These are phyloP conservation scores for Yamadazyma aaseri DNA, from an alignment of 1,139 yeast genomes.

Conservation along the genomic window DNA sequence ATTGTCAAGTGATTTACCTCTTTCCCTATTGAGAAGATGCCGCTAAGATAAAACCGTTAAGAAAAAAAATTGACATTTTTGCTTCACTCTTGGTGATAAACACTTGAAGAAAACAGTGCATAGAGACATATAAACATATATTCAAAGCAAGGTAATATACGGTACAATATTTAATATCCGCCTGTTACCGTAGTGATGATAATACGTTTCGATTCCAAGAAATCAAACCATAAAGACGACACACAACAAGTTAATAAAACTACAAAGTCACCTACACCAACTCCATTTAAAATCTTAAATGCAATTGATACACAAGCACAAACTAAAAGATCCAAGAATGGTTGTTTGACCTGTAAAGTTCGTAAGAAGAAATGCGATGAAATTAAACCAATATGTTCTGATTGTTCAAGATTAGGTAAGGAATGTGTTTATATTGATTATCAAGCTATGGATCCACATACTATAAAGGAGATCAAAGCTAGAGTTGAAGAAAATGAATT, in stretches of 20 bases:
- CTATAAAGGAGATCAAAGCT: conserved; percentile 9
- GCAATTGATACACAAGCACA: conserved; percentile 1
- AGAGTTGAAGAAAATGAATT: conserved; percentile 32
- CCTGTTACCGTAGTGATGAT: too few species aligned
- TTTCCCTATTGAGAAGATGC: not conserved
- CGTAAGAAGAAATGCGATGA: conserved; percentile 77
- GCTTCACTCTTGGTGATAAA: too few species aligned
- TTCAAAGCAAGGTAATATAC: too few species aligned
- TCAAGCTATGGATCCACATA: conserved; percentile 14
- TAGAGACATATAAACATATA: too few species aligned
- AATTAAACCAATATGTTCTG: conserved; percentile 55
- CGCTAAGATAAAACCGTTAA: conserved; percentile 6
- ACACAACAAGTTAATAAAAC: not conserved
- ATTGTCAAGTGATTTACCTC: not conserved
- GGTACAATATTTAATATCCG: too few species aligned
- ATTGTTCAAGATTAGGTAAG: conserved; percentile 54
- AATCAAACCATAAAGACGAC: conserved; percentile 2
- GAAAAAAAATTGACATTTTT: too few species aligned
- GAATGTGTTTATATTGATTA: conserved; percentile 47
- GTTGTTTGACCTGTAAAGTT: conserved; percentile 70
- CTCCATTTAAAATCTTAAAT: not conserved
- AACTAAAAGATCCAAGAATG: conserved; percentile 46
- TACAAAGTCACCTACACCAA: not conserved
- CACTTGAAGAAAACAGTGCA: too few species aligned
- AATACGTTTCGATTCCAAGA: conserved; percentile 15